A percentile compares a stretch with the other conserved stretches of the same genome.
Conservation (phyloP, 1,139 yeast genomes). For the Debaryomyces subglobosus region DNA sequence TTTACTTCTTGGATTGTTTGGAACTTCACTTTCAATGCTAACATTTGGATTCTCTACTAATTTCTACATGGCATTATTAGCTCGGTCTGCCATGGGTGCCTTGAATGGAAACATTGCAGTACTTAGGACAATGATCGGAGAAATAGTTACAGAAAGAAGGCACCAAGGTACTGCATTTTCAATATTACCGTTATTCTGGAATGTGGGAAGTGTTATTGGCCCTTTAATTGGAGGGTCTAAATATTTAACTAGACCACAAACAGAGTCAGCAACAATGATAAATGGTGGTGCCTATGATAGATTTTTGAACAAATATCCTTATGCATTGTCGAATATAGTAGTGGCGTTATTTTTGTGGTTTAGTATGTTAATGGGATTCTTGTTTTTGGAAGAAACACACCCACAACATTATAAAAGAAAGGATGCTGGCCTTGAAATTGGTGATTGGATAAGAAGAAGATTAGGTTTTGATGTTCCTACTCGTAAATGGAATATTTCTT, state of each 20-base stretch:
- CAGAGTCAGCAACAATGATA: neutral
- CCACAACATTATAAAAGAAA: conserved; percentile 39
- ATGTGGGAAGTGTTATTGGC: conserved; percentile 47
- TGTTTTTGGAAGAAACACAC: conserved; percentile 67
- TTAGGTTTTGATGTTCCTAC: conserved; percentile 35
- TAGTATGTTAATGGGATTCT: conserved; percentile 44
- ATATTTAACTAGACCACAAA: conserved; percentile 28
- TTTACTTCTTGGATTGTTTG: conserved; percentile 33
- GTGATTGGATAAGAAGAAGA: conserved; percentile 43
- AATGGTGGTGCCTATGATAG: conserved; percentile 20
- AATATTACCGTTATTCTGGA: conserved; percentile 38
- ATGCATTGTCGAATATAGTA: conserved; percentile 61
- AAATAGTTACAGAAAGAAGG: conserved; percentile 36
- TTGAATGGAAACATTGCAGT: conserved; percentile 43
- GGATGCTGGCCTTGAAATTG: conserved; percentile 57
- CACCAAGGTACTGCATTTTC: conserved; percentile 44
- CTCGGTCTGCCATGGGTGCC: conserved; percentile 37
- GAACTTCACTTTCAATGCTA: conserved; percentile 32
- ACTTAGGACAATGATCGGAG: conserved; percentile 42
- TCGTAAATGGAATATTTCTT: conserved; percentile 36
- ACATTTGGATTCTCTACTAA: conserved; percentile 39
- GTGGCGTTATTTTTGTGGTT: conserved; percentile 47
- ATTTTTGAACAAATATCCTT: conserved; percentile 51
- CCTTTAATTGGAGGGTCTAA: conserved; percentile 60
- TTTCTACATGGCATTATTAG: conserved; percentile 35